Conservation (phyloP, 306 rosid species). For the Phaseolus lunatus region DNA sequence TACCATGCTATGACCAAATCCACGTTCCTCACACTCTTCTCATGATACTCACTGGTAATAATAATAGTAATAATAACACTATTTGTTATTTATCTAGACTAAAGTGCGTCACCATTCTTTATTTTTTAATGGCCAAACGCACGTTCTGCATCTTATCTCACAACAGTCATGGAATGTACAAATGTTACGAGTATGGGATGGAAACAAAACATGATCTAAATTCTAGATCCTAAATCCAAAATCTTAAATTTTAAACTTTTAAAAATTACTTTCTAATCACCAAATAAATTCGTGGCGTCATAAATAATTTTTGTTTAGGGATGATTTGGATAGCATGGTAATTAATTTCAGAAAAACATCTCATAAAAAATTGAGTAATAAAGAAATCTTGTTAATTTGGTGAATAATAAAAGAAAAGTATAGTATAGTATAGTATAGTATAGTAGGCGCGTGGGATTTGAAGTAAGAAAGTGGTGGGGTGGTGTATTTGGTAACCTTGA, state of each 20-base stretch:
- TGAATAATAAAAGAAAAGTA: no score
- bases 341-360: no score
- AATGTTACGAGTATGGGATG: neutral
- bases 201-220: neutral
- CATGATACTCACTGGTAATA: no score
- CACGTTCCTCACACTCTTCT: conserved; percentile 12
- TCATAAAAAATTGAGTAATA: no score
- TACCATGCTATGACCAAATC: neutral
- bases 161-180: neutral
- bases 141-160: conserved; percentile 41
- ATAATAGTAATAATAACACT: neutral
- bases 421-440: no score
- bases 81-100: conserved; percentile 1
- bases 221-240: no score
- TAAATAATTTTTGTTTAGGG: no score
- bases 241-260: no score
- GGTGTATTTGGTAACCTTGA: conserved; percentile 8
- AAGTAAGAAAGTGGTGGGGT: neutral
- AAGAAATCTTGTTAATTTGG: no score
- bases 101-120: conserved; percentile 7
- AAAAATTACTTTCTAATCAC: neutral
- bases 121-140: conserved; percentile 21
- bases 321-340: no score
- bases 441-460: conserved; percentile 36
- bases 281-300: no score